Conservation (phyloP, 768 basidiomycete species). For the Hebeloma cylindrosporum region DNA sequence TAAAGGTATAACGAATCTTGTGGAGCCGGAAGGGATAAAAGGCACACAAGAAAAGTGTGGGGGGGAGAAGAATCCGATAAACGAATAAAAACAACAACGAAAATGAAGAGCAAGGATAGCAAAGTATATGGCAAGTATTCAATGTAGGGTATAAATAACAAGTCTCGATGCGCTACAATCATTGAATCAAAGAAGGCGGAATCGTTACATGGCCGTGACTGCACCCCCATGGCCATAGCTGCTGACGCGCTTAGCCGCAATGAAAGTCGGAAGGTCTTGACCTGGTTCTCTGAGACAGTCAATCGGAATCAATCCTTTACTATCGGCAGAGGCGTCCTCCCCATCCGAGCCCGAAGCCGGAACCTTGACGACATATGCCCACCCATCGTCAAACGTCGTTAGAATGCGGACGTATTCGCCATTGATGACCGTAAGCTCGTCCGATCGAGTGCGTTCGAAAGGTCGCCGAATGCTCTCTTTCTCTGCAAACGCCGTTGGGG, state of each 20-base stretch:
- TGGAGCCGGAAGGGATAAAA: too few species aligned
- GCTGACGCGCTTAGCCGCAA: constrained; percentile 49
- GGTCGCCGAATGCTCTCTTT: constrained; percentile 54
- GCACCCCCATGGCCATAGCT: too few species aligned
- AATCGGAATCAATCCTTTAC: constrained; percentile 62
- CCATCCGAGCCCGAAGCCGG: constrained; percentile 21
- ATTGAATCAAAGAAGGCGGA: too few species aligned
- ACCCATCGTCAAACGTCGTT: constrained; percentile 66
- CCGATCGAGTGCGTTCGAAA: constrained; percentile 53
- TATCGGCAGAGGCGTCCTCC: constrained; percentile 15
- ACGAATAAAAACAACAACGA: too few species aligned
- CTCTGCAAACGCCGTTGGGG: constrained; percentile 31
- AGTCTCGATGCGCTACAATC: too few species aligned
- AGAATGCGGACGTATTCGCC: constrained; percentile 57
- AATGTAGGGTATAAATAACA: too few species aligned
- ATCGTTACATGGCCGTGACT: too few species aligned
- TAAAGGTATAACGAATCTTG: too few species aligned
- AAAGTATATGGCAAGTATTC: too few species aligned
- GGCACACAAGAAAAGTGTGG: too few species aligned
- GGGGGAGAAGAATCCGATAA: too few species aligned
- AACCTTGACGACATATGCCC: constrained; percentile 60
- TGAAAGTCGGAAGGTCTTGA: constrained; percentile 48
- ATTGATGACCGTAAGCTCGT: constrained; percentile 55
- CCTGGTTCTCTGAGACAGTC: constrained; percentile 58
- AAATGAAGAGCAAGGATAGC: too few species aligned